Base-by-base conservation (phyloP, 2,329 filamentous ascomycete species). In the Westerdykella sp. region DNA sequence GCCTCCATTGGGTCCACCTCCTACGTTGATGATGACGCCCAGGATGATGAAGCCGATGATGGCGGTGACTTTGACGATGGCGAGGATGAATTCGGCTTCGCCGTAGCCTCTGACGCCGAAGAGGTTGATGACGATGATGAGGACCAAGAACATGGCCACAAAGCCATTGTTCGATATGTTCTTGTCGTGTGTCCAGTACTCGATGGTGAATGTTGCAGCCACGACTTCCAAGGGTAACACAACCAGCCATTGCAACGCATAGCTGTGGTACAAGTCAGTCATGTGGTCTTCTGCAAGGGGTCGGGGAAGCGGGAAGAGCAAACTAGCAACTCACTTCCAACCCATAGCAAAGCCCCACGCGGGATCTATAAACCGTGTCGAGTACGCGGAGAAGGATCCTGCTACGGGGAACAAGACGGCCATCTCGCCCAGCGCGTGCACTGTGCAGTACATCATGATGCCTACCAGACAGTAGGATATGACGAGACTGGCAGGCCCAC, bases 311-410 rank as follows among this genome's bases (percentile, higher is more conserved):
- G 41, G 48, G 46, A 30, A 28, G 9, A 14, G 16, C 32, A 35
- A 32, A 13, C 12, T 12, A 13, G 12, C 14, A 3, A 55, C 55
- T 52, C 41, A 58, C 55, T 94, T 95, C 88, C 88, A 95, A 13
- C 88, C 89, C 86, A 95, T 94, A 37, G 88, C 87, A 61, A 95
- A 95, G 0, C 89, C 89, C 88, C 88, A 95, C 0, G 90, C 90
- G 1, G 90, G 91, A 60, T 96, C 89, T 14, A 97, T 69, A 59
- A 97, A 96, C 14, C 91, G 81, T 23, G 88, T 95, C 14, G 90
- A 93, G 70, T 90, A 96, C 6, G 88, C 83, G 1, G 88, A 87
- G 63, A 96, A 97, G 3, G 89, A 94, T 43, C 91, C 91, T 16
- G 90, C 86, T 18, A 96, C 85, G 3, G 91, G 91, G 56, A 91